Evolutionary conservation across 192 early-diverging fungal species (phyloP), one percentile per base, ranked within the genome.

Genomic region (Phycomyces nitens): DNA sequence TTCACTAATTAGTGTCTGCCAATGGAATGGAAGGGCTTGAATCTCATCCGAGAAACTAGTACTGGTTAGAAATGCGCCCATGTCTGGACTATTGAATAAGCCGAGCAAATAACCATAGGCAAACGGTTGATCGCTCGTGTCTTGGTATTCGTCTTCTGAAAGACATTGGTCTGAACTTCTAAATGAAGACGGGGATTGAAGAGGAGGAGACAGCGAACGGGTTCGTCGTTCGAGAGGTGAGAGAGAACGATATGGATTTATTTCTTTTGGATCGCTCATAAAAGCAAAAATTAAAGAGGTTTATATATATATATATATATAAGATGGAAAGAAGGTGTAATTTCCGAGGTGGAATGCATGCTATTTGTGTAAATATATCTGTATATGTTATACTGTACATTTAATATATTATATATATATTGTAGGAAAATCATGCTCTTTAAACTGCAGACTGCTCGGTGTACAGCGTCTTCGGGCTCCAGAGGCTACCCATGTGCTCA

Each of bases 1-100:
- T 39, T 56, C 55, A 10, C 27, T 20, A 20, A 56, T 56, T 18
- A 56, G 18, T 12, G 29, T 56, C 39, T 56, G 55, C 55, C 29
- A 38, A 27, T 56, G 55, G 27, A 56, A 38, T 56, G 55, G 55
- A 20, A 56, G 55, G 12, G 29, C 55, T 20, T 20, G 39, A 39
- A 56, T 20, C n/a, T 10, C 21, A 56, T 56, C 55, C 16, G 55
- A 56, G 11, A 56, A 21, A 29, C 16, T 27, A 11, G 55, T 56
- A 12, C 39, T 38, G 29, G 29, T 27, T 11, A 56, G 55, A 38
- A 21, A 56, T 12, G 16, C 27, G 34, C 27, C 8, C 27, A 56
- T 56, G 21, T 56, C 27, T 56, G 55, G 55, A 11, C 16, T 38
- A 20, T 12, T 27, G 39, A 56, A 56, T 14, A 56, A 38, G n/a